Conservation (phyloP, 2,329 filamentous ascomycete genomes). For the Dryadomyces quercus-mongolicae region DNA sequence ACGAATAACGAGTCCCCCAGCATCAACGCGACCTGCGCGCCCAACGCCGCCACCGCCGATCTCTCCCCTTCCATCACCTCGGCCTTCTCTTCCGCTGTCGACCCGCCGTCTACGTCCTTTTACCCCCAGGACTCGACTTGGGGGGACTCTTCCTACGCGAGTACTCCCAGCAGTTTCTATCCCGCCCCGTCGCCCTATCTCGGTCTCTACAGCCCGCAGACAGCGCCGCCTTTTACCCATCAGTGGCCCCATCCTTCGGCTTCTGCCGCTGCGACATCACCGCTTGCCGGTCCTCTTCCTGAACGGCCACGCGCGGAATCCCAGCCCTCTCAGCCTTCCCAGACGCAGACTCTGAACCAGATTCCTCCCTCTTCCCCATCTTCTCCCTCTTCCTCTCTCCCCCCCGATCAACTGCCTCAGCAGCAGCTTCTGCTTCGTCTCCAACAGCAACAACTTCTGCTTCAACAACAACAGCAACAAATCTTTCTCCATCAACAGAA, state of each 20-base stretch:
- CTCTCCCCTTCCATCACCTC: neutral
- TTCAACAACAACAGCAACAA: slow-evolving; percentile 3
- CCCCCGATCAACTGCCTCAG: neutral
- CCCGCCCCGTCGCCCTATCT: slow-evolving; percentile 17
- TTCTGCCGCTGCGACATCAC: slow-evolving; percentile 9
- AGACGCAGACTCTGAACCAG: neutral
- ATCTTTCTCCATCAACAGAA: slow-evolving; percentile 3
- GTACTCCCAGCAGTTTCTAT: slow-evolving; percentile 29
- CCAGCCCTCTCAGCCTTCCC: neutral
- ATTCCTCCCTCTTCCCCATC: no score
- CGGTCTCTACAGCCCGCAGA: slow-evolving; percentile 16
- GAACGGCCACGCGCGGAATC: slow-evolving; percentile 19
- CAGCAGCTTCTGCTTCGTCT: slow-evolving; percentile 1
- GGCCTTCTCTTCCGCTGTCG: neutral
- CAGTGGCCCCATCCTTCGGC: slow-evolving; percentile 17
- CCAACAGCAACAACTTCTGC: neutral
- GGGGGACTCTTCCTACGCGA: slow-evolving; percentile 20
- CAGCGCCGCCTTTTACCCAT: slow-evolving; percentile 15
- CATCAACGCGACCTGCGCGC: slow-evolving; percentile 13
- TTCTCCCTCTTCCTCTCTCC: neutral
- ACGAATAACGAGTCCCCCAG: slow-evolving; percentile 11
- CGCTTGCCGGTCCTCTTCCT: slow-evolving; percentile 20
- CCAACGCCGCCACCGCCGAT: neutral
- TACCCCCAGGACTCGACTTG: slow-evolving; percentile 26
- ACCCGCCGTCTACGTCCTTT: slow-evolving; percentile 1